Evolutionary conservation across 176 grass and related monocot genomes (phyloP).

Genomic region (Aegilops longissima): DNA sequence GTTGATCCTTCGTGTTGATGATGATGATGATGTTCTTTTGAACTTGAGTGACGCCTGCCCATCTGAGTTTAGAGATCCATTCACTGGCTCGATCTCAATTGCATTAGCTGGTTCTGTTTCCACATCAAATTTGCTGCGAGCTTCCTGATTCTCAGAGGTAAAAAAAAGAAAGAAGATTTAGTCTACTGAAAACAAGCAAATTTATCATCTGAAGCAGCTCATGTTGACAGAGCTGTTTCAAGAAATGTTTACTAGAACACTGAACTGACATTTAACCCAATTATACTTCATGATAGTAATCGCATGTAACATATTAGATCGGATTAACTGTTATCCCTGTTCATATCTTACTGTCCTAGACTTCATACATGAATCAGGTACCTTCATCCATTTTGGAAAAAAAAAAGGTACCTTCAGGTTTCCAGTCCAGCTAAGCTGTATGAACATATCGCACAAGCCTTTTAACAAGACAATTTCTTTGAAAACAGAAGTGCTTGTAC

Average conservation of each 20-base stretch:
- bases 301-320: background rate
- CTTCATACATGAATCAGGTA: conserved; percentile 1
- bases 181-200: conserved; percentile 15
- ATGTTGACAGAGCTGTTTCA: background rate
- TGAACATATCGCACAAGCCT: background rate
- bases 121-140: conserved; percentile 86
- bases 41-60: conserved; percentile 69
- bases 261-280: conserved; percentile 3
- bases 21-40: conserved; percentile 48
- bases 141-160: conserved; percentile 62
- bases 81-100: conserved; percentile 71
- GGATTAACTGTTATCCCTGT: background rate
- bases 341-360: background rate
- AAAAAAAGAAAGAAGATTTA: background rate
- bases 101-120: conserved; percentile 69
- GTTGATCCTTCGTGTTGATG: conserved; percentile 76
- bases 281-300: background rate
- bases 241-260: background rate
- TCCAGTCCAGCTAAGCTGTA: background rate
- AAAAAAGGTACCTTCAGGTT: background rate
- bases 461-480: background rate
- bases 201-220: conserved; percentile 19
- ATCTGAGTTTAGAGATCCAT: conserved; percentile 60
- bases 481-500: background rate
- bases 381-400: background rate